phyloP scores from a whole-genome alignment of 148 eudicot genomes.

The Rhododendron ovatum region DNA sequence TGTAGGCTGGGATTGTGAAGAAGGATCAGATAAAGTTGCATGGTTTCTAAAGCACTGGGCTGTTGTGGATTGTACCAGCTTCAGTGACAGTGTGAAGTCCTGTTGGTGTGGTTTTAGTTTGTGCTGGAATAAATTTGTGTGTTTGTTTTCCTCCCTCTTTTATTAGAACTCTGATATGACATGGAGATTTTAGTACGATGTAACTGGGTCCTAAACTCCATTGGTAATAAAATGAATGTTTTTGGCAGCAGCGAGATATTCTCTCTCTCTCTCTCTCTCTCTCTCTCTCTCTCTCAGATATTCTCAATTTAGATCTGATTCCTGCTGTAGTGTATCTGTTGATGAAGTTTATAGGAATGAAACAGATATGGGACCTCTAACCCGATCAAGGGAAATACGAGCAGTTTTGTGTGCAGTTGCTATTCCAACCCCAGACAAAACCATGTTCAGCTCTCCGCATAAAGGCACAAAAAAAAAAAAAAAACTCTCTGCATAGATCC shows the following conservation, averaged over 20 bases:
- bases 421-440: neutral
- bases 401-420: too few species aligned
- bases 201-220: neutral
- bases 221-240: conserved; percentile 3
- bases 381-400: neutral
- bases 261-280: conserved; percentile 1
- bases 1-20: conserved; percentile 45
- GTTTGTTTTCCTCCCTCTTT: neutral
- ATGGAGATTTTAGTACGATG: neutral
- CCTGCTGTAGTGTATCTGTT: neutral
- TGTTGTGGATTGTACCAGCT: neutral
- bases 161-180: neutral
- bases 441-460: neutral
- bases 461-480: too few species aligned
- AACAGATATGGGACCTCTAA: neutral
- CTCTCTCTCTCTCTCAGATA: neutral
- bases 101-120: neutral
- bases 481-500: neutral
- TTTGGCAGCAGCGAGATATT: neutral
- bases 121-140: neutral
- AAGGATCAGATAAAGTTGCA: conserved; percentile 83
- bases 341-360: neutral
- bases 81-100: neutral
- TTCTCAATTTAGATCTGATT: too few species aligned
- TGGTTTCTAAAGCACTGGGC: conserved; percentile 47